These are phyloP conservation scores for Exutisphaerella laricina DNA, from an alignment of 2,329 filamentous ascomycete genomes.

Conservation along the genomic window DNA sequence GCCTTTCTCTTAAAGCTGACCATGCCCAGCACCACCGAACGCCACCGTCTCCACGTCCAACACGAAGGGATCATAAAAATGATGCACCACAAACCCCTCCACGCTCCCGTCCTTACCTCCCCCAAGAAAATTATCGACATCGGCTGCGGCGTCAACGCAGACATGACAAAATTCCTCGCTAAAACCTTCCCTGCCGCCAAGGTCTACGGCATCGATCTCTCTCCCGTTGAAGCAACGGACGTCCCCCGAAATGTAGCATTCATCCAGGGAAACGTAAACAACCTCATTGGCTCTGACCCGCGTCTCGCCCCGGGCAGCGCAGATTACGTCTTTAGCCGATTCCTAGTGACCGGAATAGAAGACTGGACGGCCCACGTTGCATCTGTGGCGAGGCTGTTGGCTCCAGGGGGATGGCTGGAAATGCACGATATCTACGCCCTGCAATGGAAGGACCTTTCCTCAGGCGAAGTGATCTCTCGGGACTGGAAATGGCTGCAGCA, in stretches of 20 bases:
- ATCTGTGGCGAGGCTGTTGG: conserved; percentile 2
- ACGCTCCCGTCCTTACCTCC: not conserved
- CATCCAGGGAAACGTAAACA: conserved; percentile 9
- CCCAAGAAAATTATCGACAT: conserved; percentile 24
- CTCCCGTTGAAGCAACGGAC: not conserved
- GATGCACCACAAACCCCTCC: conserved; percentile 8
- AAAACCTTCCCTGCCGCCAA: conserved; percentile 7
- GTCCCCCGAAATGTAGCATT: conserved; percentile 9
- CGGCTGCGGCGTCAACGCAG: conserved; percentile 40
- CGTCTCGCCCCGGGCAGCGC: conserved; percentile 4
- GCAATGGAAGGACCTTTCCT: conserved; percentile 3
- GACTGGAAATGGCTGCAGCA: conserved; percentile 6
- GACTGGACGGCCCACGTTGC: conserved; percentile 10
- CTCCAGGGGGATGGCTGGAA: conserved; percentile 9
- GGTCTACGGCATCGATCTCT: conserved; percentile 13
- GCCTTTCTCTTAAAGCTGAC: not conserved
- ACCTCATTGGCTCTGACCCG: conserved; percentile 6
- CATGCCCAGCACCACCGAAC: conserved; percentile 4
- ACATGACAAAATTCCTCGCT: conserved; percentile 20
- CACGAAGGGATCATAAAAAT: conserved; percentile 9
- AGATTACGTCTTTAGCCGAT: conserved; percentile 12
- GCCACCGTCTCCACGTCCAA: conserved; percentile 7
- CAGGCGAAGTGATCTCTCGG: not conserved
- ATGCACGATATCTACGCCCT: conserved; percentile 9
- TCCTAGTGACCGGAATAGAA: conserved; percentile 7